Conservation (phyloP, 164 flowering plant species). For the Echeveria elegans region DNA sequence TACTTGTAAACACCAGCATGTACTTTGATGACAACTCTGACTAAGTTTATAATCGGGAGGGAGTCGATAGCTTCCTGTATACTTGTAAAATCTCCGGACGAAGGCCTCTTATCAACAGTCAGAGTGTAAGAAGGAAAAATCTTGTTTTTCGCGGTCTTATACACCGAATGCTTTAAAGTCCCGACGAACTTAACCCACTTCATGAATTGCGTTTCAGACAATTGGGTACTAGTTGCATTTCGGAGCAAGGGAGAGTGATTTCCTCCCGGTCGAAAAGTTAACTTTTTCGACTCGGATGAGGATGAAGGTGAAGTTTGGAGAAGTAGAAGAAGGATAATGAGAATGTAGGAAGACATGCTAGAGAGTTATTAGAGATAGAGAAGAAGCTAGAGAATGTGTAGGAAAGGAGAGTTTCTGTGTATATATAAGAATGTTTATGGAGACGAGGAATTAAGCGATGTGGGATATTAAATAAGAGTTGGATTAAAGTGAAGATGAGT, state of each 20-base stretch:
- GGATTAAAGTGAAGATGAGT: too few species aligned
- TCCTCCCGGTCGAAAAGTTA: constrained; percentile 18
- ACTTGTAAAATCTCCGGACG: constrained; percentile 64
- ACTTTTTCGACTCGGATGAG: constrained; percentile 20
- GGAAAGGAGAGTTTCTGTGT: too few species aligned
- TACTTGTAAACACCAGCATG: constrained; percentile 86
- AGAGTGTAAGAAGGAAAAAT: constrained; percentile 72
- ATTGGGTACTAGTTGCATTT: constrained; percentile 41
- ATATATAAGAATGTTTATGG: too few species aligned
- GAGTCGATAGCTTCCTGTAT: constrained; percentile 92
- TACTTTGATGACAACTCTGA: constrained; percentile 79
- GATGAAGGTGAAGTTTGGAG: too few species aligned
- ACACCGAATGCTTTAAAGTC: constrained; percentile 60
- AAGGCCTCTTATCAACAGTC: constrained; percentile 56
- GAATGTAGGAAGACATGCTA: too few species aligned
- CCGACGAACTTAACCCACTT: constrained; percentile 89
- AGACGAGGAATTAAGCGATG: too few species aligned
- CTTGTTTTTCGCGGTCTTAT: constrained; percentile 66
- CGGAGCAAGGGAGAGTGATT: constrained; percentile 12
- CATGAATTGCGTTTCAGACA: constrained; percentile 77
- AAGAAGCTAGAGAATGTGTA: too few species aligned
- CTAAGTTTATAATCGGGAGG: constrained; percentile 71
- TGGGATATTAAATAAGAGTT: too few species aligned
- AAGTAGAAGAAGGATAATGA: too few species aligned
- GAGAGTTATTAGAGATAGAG: too few species aligned